Percentiles rank a stretch among this genome's conserved stretches.
These are phyloP conservation scores for Tylopilus orsonianus DNA, from an alignment of 1,284 basidiomycete species.

Conservation along the genomic window DNA sequence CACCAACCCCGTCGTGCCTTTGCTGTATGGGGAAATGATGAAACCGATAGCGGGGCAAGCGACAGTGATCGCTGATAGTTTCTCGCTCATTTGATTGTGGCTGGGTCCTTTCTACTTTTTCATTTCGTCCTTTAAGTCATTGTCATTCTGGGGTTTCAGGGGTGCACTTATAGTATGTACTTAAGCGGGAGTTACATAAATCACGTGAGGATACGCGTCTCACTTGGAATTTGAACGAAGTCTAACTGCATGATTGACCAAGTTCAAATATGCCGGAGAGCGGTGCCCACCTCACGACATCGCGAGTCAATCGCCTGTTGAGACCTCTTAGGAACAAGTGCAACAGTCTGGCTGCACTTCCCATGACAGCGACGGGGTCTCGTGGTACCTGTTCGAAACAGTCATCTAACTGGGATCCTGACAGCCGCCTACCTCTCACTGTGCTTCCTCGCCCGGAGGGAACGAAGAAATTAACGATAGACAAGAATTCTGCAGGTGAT, in stretches of 20 bases:
- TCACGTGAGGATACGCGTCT: no score
- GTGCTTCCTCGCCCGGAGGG: conserved; percentile 40
- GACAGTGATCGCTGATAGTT: conserved; percentile 51
- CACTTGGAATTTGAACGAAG: no score
- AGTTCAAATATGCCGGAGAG: conserved; percentile 13
- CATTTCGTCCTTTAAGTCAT: conserved; percentile 3
- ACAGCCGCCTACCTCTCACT: conserved; percentile 37
- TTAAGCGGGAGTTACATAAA: neutral
- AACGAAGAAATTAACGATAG: conserved; percentile 37
- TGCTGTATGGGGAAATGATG: conserved; percentile 83
- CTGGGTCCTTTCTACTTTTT: neutral
- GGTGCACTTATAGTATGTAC: neutral
- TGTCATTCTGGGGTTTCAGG: conserved; percentile 1
- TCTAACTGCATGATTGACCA: neutral
- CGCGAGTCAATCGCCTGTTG: conserved; percentile 52
- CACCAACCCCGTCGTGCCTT: conserved; percentile 61
- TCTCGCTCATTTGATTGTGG: neutral
- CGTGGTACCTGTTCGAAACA: conserved; percentile 20
- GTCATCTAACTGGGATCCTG: conserved; percentile 19
- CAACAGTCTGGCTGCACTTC: conserved; percentile 36
- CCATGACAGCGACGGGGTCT: conserved; percentile 11
- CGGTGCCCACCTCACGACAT: conserved; percentile 37
- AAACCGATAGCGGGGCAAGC: conserved; percentile 81
- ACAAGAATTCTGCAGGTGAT: conserved; percentile 37
- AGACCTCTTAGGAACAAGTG: conserved; percentile 57